Conservation (phyloP, 108 stramenopile species). For the Skeletonema grethae region DNA sequence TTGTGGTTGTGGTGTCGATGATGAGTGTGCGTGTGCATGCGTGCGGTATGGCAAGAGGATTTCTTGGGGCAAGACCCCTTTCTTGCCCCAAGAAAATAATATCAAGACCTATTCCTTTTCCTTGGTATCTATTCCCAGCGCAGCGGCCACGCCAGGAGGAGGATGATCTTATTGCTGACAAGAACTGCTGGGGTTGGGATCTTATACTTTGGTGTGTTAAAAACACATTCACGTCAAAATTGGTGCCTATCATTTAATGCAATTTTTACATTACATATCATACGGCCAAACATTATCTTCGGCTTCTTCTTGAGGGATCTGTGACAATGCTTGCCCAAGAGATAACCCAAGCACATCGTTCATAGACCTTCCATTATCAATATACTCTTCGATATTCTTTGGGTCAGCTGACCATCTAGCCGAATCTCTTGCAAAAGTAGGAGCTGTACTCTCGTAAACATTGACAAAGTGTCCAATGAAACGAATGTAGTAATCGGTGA, state of each 20-base stretch:
- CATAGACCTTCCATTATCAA: slow-evolving; percentile 53
- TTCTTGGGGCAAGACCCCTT: not conserved
- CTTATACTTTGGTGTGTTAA: no score
- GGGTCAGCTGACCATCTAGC: slow-evolving; percentile 65
- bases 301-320: slow-evolving; percentile 49
- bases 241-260: no score
- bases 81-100: not conserved
- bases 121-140: no score
- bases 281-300: slow-evolving; percentile 61
- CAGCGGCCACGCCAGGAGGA: no score
- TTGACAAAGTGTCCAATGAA: slow-evolving; percentile 78
- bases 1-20: no score
- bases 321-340: slow-evolving; percentile 23
- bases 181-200: no score
- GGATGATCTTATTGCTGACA: no score
- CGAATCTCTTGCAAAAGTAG: slow-evolving; percentile 62
- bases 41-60: not conserved
- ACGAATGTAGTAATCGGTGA: slow-evolving; percentile 71
- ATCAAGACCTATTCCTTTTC: no score
- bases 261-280: not conserved
- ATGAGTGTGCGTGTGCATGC: no score
- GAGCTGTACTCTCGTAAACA: slow-evolving; percentile 62
- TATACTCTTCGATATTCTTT: slow-evolving; percentile 53
- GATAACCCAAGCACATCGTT: slow-evolving; percentile 54
- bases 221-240: no score